Percentiles rank a stretch among this genome's conserved stretches.
phyloP scores from a whole-genome alignment of 2,329 filamentous ascomycete genomes.

The Lachnellula hyalina region DNA sequence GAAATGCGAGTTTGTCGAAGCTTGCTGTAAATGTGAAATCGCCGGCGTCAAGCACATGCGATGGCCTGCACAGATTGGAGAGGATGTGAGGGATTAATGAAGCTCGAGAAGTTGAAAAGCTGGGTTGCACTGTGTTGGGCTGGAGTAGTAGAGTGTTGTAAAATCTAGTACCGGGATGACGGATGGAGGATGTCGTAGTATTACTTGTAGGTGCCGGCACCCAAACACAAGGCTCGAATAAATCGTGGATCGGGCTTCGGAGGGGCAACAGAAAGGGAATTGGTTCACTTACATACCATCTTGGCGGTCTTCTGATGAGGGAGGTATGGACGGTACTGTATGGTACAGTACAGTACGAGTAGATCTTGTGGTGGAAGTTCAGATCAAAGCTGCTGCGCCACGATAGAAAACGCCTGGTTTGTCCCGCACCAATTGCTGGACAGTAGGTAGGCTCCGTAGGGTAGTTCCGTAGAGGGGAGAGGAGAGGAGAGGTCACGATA shows the following conservation, averaged over 20 bases:
- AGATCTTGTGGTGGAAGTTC: background rate
- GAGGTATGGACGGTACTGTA: background rate
- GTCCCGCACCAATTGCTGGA: background rate
- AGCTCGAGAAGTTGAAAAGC: background rate
- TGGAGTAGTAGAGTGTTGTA: background rate
- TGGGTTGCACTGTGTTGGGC: background rate
- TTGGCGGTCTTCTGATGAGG: constrained; percentile 13
- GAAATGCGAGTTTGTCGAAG: background rate
- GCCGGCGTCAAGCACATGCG: constrained; percentile 10
- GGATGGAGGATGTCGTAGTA: too few species aligned
- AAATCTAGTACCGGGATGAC: background rate
- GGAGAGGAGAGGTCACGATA: background rate
- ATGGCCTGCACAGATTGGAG: constrained; percentile 3
- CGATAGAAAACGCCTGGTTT: background rate
- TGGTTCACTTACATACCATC: constrained; percentile 24
- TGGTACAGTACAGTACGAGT: background rate
- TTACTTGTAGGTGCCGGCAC: too few species aligned
- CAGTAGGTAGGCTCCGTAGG: too few species aligned
- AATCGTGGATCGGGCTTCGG: background rate
- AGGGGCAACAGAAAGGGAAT: constrained; percentile 4
- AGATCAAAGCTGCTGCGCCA: constrained; percentile 7
- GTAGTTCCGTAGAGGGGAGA: background rate
- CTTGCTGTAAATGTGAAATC: constrained; percentile 5
- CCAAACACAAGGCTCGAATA: too few species aligned
- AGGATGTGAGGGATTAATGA: background rate